These are phyloP conservation scores for Alternaria sp. DNA, from an alignment of 2,329 filamentous ascomycete genomes.

Conservation along the genomic window DNA sequence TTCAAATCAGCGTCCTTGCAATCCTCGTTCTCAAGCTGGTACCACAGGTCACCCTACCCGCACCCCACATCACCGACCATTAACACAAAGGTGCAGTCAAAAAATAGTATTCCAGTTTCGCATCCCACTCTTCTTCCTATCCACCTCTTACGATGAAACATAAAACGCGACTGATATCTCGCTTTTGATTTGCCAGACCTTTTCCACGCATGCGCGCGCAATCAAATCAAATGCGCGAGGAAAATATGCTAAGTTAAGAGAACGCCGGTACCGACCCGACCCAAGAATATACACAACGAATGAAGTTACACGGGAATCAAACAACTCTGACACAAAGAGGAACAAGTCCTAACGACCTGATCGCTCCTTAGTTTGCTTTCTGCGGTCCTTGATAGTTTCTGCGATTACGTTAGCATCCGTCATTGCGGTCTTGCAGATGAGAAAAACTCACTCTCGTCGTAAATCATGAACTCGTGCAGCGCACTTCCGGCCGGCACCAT, in stretches of 20 bases:
- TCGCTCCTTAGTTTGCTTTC: slow-evolving; percentile 38
- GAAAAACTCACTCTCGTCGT: slow-evolving; percentile 75
- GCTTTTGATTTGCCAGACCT: background rate
- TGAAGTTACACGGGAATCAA: slow-evolving; percentile 14
- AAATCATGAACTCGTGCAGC: slow-evolving; percentile 91
- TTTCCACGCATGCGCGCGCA: too few relatives aligned
- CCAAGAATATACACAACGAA: slow-evolving; percentile 30
- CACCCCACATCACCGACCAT: background rate
- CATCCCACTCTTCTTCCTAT: background rate
- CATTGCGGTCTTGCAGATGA: too few relatives aligned
- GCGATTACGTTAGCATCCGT: slow-evolving; percentile 15
- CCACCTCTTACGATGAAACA: background rate
- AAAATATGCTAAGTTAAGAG: background rate
- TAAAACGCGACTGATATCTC: slow-evolving; percentile 5
- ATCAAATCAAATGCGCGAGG: too few relatives aligned
- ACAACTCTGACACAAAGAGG: background rate
- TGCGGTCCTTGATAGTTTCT: slow-evolving; percentile 34
- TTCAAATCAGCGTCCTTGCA: background rate
- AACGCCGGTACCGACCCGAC: slow-evolving; percentile 25
- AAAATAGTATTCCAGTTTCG: background rate
- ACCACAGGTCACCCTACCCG: background rate
- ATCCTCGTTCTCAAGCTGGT: fast-evolving
- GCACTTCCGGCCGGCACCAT: slow-evolving; percentile 92
- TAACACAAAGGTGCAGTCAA: background rate
- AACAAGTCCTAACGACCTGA: slow-evolving; percentile 30